A percentile compares a stretch with the other conserved stretches of the same genome.
phyloP scores from a whole-genome alignment of 2,329 filamentous ascomycete species.

The Beauveria sp. region DNA sequence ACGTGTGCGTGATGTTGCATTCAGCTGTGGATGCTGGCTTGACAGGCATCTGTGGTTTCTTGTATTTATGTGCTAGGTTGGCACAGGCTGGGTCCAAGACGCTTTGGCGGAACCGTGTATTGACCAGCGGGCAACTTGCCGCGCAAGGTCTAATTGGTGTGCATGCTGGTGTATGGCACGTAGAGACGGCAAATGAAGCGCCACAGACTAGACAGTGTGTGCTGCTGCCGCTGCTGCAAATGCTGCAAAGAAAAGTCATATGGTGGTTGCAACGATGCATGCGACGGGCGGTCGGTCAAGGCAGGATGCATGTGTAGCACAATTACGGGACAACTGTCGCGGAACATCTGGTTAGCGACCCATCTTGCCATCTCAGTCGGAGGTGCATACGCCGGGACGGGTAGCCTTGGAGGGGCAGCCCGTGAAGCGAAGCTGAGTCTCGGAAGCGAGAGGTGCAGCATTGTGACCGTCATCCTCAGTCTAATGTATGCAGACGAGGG shows the following conservation, averaged over 20 bases:
- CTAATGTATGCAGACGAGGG: neutral
- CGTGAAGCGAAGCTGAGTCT: neutral
- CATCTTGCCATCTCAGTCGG: neutral
- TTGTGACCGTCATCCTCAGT: neutral
- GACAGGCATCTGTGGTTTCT: neutral
- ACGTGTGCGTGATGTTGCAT: neutral
- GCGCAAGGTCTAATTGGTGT: neutral
- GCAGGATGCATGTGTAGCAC: neutral
- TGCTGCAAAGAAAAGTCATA: neutral
- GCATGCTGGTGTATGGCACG: neutral
- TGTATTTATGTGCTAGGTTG: neutral
- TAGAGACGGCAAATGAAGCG: neutral
- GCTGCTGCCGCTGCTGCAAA: neutral
- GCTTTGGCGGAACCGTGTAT: neutral
- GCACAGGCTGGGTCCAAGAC: no score
- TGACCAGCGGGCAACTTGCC: neutral
- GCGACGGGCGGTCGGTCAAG: neutral
- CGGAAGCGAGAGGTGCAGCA: neutral
- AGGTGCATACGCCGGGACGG: neutral
- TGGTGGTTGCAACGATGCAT: neutral
- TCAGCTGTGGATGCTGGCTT: neutral
- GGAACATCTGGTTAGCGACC: neutral
- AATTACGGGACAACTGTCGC: neutral
- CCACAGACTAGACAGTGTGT: neutral
- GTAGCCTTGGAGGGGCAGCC: neutral